Base-by-base conservation (phyloP, 306 rosid species). In the Senna siamea region DNA sequence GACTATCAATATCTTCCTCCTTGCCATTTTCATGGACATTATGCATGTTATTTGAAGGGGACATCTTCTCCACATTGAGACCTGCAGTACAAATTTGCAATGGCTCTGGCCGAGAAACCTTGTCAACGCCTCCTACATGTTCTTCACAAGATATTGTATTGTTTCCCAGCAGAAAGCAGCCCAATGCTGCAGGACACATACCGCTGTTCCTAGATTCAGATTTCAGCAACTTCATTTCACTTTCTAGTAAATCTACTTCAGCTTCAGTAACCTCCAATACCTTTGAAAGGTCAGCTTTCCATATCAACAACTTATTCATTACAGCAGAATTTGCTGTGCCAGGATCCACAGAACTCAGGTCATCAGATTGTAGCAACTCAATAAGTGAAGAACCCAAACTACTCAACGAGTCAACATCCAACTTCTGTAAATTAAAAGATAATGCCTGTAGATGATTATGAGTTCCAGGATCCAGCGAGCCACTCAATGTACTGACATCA, bases 231-330 rank as follows among this genome's bases (percentile, higher is more conserved):
- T 89, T 95, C 17, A 88, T 82, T 76, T 95, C 92, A 65, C 70
- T 95, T 82, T 92, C 99, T 57, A 95, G 97, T 40, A 15, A 82
- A 87, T 95, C 99, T 80, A 90, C 90, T 86, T 92, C 97, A 79
- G 92, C 76, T 77, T 92, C 99, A 9, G 97, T 95, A 66, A 82
- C 76, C 87, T 92, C 99, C 89, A 95, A 48, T 8, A 82, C 86
- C 85, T 92, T 95, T 1, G 98, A 95, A 78, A 95, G 74, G 70
- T 95, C 96, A 79, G 89, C 87, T 86, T 90, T 95, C 89, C 81
- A 95, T 68, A 88, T 73, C 46, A 92, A 86, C 69, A 95, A 79
- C 85, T 92, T 88, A 77, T 85, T 89, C 69, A 92, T 76, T 57
- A 93, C 88, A 69, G 84, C 69, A 41, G 93, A 83, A 76, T 86